phyloP scores from a whole-genome alignment of 495 filamentous ascomycete species.

The Bathelium albidoporum region DNA sequence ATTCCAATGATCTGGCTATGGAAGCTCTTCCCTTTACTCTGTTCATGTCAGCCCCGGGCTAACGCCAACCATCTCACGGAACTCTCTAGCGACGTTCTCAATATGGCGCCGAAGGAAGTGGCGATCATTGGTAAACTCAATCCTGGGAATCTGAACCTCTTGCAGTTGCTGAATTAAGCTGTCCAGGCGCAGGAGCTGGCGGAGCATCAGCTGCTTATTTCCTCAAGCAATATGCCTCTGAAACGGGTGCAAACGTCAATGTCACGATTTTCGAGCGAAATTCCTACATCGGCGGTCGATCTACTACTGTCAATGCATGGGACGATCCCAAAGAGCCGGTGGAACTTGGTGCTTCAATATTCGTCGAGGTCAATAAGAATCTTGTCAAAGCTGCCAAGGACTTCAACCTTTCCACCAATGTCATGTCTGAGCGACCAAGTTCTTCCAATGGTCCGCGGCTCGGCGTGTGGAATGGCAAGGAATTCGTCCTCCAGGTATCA shows the following conservation, averaged over 20 bases:
- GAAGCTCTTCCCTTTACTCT: neutral
- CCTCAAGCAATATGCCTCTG: conserved; percentile 55
- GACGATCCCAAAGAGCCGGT: conserved; percentile 58
- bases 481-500: conserved; percentile 59
- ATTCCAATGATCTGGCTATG: neutral
- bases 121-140: neutral
- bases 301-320: conserved; percentile 77
- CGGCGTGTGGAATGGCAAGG: conserved; percentile 76
- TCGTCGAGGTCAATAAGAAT: conserved; percentile 77
- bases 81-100: neutral
- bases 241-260: conserved; percentile 44
- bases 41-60: neutral
- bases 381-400: conserved; percentile 62
- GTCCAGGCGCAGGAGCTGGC: conserved; percentile 74
- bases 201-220: conserved; percentile 83
- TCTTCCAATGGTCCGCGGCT: conserved; percentile 39
- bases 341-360: conserved; percentile 87
- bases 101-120: neutral
- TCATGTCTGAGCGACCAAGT: conserved; percentile 17
- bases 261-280: conserved; percentile 85
- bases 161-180: neutral
- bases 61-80: neutral
- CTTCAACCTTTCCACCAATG: conserved; percentile 50
- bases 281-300: conserved; percentile 72
- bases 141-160: neutral